phyloP scores from a whole-genome alignment of 495 filamentous ascomycete genomes.

The Neurospora cerealis region DNA sequence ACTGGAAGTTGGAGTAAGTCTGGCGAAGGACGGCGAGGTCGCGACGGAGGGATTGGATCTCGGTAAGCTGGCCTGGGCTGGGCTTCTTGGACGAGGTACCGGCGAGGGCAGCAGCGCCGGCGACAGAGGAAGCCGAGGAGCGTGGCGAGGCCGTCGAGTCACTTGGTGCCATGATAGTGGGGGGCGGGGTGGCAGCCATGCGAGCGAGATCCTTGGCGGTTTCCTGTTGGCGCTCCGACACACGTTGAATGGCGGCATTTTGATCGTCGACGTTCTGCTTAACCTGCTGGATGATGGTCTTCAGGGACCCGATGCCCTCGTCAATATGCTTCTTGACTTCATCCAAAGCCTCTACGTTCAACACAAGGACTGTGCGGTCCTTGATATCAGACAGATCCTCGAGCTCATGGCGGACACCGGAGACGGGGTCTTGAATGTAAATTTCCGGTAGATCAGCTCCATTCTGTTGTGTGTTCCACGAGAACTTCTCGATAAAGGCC shows the following conservation, averaged over 20 bases:
- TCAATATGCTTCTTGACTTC: conserved; percentile 96
- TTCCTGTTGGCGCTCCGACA: conserved; percentile 88
- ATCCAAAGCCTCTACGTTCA: conserved; percentile 91
- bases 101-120: neutral
- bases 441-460: conserved; percentile 91
- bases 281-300: conserved; percentile 69
- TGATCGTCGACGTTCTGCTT: conserved; percentile 73
- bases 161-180: conserved; percentile 23
- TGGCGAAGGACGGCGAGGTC: conserved; percentile 90
- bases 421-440: conserved; percentile 92
- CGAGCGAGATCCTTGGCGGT: conserved; percentile 84
- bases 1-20: conserved; percentile 82
- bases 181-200: conserved; percentile 57
- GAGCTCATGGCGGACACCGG: conserved; percentile 88
- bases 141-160: conserved; percentile 24
- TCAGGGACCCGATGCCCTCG: conserved; percentile 75
- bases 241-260: conserved; percentile 63
- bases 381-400: conserved; percentile 94
- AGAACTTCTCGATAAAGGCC: conserved; percentile 99
- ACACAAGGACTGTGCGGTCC: conserved; percentile 82
- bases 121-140: conserved; percentile 8
- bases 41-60: conserved; percentile 73
- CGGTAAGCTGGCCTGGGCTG: conserved; percentile 48
- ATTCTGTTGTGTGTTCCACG: conserved; percentile 93
- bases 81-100: conserved; percentile 21